phyloP scores from a whole-genome alignment of 345 rosid genomes.

The Theobroma cacao region DNA sequence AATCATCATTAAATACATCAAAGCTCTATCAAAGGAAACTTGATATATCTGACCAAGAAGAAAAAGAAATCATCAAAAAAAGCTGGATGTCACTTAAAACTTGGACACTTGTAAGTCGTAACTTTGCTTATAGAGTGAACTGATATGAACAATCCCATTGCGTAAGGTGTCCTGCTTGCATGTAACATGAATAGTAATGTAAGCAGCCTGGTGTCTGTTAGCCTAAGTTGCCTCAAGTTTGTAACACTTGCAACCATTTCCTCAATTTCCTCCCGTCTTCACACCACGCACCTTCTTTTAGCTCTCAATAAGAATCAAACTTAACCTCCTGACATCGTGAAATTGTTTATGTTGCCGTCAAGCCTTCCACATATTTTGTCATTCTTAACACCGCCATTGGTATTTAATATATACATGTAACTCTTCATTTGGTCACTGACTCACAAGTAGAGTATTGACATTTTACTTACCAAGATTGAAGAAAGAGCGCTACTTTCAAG shows the following conservation, averaged over 20 bases:
- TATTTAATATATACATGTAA: background rate
- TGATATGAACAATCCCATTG: background rate
- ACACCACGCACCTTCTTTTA: background rate
- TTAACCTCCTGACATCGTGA: background rate
- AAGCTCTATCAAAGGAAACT: background rate
- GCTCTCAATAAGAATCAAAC: background rate
- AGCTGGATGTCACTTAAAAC: background rate
- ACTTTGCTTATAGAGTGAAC: too few species aligned
- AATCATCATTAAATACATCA: background rate
- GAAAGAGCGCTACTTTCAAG: background rate
- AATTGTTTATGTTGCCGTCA: background rate
- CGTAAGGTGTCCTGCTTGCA: background rate
- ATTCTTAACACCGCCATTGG: constrained; percentile 5
- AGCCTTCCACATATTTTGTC: background rate
- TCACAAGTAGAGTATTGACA: background rate
- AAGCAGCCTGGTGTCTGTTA: background rate
- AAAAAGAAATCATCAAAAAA: background rate
- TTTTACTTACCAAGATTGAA: background rate
- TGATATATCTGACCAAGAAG: background rate
- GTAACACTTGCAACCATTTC: background rate
- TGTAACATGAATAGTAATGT: background rate
- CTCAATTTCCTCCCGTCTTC: background rate
- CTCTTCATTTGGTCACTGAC: background rate
- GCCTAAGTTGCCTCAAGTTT: background rate
- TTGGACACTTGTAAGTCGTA: too few species aligned